These are phyloP conservation scores for Blastobotrys elegans DNA, from an alignment of 1,139 yeast species.

Conservation along the genomic window DNA sequence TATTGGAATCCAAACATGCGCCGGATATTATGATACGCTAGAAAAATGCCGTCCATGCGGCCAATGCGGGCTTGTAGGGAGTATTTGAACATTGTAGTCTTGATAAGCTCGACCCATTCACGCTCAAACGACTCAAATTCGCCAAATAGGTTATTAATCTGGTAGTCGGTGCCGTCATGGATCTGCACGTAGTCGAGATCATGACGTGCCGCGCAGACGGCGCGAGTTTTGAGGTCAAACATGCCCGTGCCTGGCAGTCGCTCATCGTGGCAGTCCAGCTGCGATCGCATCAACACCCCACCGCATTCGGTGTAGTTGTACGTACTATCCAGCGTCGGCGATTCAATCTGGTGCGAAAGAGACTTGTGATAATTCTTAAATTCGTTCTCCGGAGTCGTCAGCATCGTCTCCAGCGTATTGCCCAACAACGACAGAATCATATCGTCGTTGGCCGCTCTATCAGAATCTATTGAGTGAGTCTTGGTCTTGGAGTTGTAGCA, in stretches of 20 bases:
- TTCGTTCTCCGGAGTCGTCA: conserved; percentile 53
- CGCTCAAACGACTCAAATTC: conserved; percentile 71
- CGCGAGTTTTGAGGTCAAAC: conserved; percentile 88
- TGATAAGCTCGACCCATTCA: conserved; percentile 69
- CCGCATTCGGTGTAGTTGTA: conserved; percentile 75
- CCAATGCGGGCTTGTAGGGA: conserved; percentile 91
- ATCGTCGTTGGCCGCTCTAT: conserved; percentile 63
- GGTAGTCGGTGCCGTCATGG: conserved; percentile 57
- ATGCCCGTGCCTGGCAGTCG: conserved; percentile 86
- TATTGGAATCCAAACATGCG: conserved; percentile 88
- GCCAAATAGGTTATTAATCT: conserved; percentile 58
- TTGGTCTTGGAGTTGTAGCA: conserved; percentile 35
- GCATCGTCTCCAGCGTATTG: conserved; percentile 65
- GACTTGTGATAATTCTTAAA: conserved; percentile 37
- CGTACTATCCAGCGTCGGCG: conserved; percentile 23
- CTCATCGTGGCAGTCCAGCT: conserved; percentile 75
- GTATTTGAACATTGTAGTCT: conserved; percentile 77
- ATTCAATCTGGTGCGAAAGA: conserved; percentile 12
- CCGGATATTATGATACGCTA: conserved; percentile 83
- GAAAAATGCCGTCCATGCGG: conserved; percentile 91
- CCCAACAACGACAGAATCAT: conserved; percentile 75
- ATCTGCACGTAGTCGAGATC: conserved; percentile 63
- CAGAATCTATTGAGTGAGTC: conserved; percentile 65
- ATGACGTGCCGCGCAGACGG: conserved; percentile 79
- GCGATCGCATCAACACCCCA: conserved; percentile 78